Conservation (phyloP, 1,284 basidiomycete species). For the Ustilago vetiveriae region DNA sequence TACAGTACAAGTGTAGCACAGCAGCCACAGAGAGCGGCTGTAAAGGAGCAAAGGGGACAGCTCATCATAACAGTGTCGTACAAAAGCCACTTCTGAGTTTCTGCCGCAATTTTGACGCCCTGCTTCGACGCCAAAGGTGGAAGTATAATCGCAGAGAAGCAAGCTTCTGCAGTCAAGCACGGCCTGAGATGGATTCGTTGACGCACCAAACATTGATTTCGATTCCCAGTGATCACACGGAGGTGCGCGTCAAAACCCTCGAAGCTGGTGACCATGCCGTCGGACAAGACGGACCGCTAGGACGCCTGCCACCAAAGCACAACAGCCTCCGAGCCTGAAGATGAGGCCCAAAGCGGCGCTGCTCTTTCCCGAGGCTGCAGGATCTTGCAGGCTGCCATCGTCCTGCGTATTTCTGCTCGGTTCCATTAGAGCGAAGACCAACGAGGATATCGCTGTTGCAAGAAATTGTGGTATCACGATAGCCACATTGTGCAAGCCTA, state of each 20-base stretch:
- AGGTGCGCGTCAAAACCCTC: constrained; percentile 26
- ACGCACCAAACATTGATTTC: too few species aligned
- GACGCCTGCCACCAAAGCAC: constrained; percentile 8
- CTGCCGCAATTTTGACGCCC: too few species aligned
- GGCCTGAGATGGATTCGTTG: too few species aligned
- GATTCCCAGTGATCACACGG: too few species aligned
- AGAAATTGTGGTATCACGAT: constrained; percentile 56
- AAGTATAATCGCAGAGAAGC: too few species aligned
- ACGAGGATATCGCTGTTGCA: constrained; percentile 83
- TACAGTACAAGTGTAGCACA: too few species aligned
- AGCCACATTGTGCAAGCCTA: constrained; percentile 79
- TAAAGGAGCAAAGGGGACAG: too few species aligned
- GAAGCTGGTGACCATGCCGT: constrained; percentile 16
- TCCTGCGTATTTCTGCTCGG: not conserved
- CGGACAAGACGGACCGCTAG: constrained; percentile 9
- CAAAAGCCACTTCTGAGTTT: too few species aligned
- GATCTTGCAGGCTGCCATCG: not conserved
- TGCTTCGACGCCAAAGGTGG: too few species aligned
- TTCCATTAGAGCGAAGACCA: constrained; percentile 69
- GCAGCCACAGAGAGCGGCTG: too few species aligned
- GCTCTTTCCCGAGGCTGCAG: constrained; percentile 5
- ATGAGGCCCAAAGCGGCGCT: constrained; percentile 14
- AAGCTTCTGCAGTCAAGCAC: too few species aligned
- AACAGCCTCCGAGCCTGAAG: constrained; percentile 6
- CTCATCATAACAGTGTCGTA: too few species aligned